Evolutionary conservation across 2,329 filamentous ascomycete genomes (phyloP).

Genomic region (Pseudocercospora vitis): DNA sequence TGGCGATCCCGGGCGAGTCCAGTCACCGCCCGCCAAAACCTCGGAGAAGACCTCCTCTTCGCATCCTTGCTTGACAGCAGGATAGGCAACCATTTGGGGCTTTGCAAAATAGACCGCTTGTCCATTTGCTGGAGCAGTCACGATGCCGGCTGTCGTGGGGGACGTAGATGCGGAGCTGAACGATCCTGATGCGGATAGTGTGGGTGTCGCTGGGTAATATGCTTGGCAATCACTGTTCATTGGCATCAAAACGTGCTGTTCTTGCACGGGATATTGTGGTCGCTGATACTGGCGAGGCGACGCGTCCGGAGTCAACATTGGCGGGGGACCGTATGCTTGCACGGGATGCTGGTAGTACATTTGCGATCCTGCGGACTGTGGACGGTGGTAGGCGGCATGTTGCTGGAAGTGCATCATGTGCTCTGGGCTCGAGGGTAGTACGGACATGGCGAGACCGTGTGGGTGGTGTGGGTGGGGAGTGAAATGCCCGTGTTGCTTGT

Average conservation of each 20-base stretch:
- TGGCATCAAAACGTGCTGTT: conserved; percentile 38
- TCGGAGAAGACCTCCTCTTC: conserved; percentile 71
- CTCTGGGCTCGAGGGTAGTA: conserved; percentile 49
- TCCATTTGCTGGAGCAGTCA: conserved; percentile 80
- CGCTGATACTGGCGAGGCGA: conserved; percentile 75
- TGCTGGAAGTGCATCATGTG: conserved; percentile 57
- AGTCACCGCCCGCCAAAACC: conserved; percentile 71
- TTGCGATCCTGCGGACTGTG: conserved; percentile 34
- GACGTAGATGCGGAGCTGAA: conserved; percentile 85
- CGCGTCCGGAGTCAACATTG: conserved; percentile 70
- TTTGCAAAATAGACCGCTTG: conserved; percentile 46
- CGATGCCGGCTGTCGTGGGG: conserved; percentile 68
- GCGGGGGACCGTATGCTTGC: conserved; percentile 58
- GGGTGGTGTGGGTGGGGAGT: conserved; percentile 51
- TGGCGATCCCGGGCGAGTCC: conserved; percentile 74
- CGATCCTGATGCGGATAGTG: conserved; percentile 81
- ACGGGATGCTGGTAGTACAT: conserved; percentile 43
- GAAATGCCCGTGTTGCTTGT: conserved; percentile 74
- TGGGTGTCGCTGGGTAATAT: conserved; percentile 81
- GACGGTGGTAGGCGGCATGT: conserved; percentile 47
- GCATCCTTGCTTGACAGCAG: conserved; percentile 68
- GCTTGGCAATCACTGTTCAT: conserved; percentile 73
- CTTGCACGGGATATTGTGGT: conserved; percentile 66
- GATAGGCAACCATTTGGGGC: conserved; percentile 48
- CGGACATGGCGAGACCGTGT: conserved; percentile 46